Conservation (phyloP, 2,329 filamentous ascomycete species). For the Fusarium pininemorale region DNA sequence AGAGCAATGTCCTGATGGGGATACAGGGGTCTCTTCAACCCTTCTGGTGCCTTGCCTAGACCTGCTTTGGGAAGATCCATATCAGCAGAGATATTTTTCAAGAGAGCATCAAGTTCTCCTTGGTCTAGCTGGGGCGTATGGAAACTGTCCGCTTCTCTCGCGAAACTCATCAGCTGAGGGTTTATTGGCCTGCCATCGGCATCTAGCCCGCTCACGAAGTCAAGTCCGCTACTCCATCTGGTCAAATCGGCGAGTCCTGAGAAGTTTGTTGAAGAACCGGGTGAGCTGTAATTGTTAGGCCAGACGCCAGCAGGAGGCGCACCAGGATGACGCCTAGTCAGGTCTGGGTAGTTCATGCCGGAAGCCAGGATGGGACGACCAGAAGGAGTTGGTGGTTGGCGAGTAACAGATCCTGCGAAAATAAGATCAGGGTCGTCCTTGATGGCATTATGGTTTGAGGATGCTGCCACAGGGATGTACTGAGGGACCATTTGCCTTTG, state of each 20-base stretch:
- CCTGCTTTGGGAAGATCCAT: slow-evolving; percentile 69
- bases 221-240: slow-evolving; percentile 48
- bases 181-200: slow-evolving; percentile 49
- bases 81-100: slow-evolving; percentile 79
- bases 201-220: slow-evolving; percentile 50
- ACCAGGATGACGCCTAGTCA: background rate
- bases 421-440: slow-evolving; percentile 8
- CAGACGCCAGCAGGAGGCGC: background rate
- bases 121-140: slow-evolving; percentile 54
- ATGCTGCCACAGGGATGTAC: background rate
- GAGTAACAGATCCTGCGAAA: slow-evolving; percentile 6
- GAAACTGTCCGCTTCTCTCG: slow-evolving; percentile 45
- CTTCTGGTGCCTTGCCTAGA: slow-evolving; percentile 74
- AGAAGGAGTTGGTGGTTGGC: background rate
- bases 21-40: slow-evolving; percentile 75
- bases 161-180: slow-evolving; percentile 44
- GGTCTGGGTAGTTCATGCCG: slow-evolving; percentile 16
- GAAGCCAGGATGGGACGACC: background rate
- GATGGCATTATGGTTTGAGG: background rate
- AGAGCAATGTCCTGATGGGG: slow-evolving; percentile 85
- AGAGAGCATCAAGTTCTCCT: slow-evolving; percentile 75
- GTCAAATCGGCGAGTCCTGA: slow-evolving; percentile 49
- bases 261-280: slow-evolving; percentile 2
- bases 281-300: background rate
- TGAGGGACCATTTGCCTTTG: background rate